phyloP scores from a whole-genome alignment of 2,329 filamentous ascomycete genomes.

The Amesomyces nigricolor region DNA sequence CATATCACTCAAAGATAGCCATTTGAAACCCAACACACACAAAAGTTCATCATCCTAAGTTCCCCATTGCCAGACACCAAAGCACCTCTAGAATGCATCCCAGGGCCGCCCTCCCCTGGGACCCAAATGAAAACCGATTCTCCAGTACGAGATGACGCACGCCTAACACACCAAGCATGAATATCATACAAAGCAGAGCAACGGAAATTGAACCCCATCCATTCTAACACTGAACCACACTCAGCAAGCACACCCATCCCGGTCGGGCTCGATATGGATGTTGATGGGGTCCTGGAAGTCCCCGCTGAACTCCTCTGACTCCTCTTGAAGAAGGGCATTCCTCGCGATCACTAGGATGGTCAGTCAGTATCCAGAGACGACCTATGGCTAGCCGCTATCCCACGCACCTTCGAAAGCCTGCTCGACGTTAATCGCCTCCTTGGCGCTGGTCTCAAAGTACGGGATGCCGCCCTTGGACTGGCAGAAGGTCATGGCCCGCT shows the following conservation, averaged over 20 bases:
- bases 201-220: conserved; percentile 13
- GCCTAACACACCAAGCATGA: conserved; percentile 23
- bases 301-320: conserved; percentile 94
- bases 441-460: conserved; percentile 98
- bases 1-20: background rate
- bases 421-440: conserved; percentile 97
- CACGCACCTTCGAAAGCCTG: conserved; percentile 60
- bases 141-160: conserved; percentile 13
- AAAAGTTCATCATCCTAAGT: background rate
- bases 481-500: conserved; percentile 95
- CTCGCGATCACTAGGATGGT: conserved; percentile 73
- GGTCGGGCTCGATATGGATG: conserved; percentile 91
- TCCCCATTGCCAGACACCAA: conserved; percentile 16
- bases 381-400: conserved; percentile 5
- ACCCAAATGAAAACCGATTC: conserved; percentile 8
- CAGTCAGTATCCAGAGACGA: background rate
- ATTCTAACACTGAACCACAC: background rate
- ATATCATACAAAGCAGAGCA: conserved; percentile 26
- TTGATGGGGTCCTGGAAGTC: conserved; percentile 98
- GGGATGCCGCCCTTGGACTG: conserved; percentile 96
- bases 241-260: conserved; percentile 90
- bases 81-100: conserved; percentile 18
- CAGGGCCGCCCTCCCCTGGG: background rate
- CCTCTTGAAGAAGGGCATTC: conserved; percentile 92
- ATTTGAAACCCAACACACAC: background rate